A percentile compares a stretch with the other conserved stretches of the same genome.
These are phyloP conservation scores for Strobilomyces dryophilus DNA, from an alignment of 768 basidiomycete species.

Conservation along the genomic window DNA sequence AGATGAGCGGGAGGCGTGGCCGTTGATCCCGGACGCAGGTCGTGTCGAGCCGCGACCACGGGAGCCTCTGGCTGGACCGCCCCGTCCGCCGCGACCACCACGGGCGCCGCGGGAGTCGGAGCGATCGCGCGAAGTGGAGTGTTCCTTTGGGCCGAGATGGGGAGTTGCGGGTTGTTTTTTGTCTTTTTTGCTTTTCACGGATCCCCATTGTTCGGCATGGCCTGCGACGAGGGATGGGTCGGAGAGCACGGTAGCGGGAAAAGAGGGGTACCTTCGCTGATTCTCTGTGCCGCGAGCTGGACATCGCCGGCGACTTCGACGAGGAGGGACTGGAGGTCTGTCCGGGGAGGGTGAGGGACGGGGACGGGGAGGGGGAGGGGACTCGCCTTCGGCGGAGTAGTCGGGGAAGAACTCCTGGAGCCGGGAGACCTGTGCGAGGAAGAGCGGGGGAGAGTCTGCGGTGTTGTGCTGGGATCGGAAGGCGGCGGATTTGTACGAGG, in stretches of 20 bases:
- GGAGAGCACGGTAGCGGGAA: slow-evolving; percentile 4
- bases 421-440: slow-evolving; percentile 47
- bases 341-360: slow-evolving; percentile 20
- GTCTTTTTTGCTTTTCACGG: slow-evolving; percentile 84
- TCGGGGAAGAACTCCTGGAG: slow-evolving; percentile 69
- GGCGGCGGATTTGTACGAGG: slow-evolving; percentile 28
- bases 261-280: slow-evolving; percentile 57
- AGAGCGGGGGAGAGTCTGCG: slow-evolving; percentile 10
- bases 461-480: slow-evolving; percentile 22
- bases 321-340: slow-evolving; percentile 67
- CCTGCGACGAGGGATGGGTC: slow-evolving; percentile 40
- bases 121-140: slow-evolving; percentile 23
- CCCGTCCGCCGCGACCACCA: slow-evolving; percentile 58
- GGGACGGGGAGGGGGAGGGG: slow-evolving; percentile 3
- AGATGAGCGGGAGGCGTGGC: slow-evolving; percentile 27
- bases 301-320: slow-evolving; percentile 66
- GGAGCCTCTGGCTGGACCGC: slow-evolving; percentile 49
- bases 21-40: slow-evolving; percentile 31
- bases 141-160: slow-evolving; percentile 48
- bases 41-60: slow-evolving; percentile 41
- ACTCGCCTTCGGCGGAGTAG: slow-evolving; percentile 66
- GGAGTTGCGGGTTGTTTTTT: slow-evolving; percentile 53
- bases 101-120: slow-evolving; percentile 52
- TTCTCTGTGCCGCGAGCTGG: slow-evolving; percentile 64
- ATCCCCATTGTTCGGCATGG: slow-evolving; percentile 74